Conservation (phyloP, 73 alveolate species). For the Paramecium octaurelia region DNA sequence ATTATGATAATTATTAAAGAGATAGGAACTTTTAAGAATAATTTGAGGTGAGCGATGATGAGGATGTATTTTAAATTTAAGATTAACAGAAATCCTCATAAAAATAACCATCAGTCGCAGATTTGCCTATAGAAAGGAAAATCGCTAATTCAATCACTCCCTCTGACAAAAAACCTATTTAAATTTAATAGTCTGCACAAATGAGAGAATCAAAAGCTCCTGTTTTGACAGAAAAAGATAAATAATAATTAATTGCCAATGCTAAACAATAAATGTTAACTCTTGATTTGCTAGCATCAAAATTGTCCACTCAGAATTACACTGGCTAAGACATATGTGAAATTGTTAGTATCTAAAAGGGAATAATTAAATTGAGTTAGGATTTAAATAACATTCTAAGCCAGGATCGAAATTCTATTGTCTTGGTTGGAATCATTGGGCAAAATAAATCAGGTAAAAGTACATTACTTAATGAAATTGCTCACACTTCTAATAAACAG, state of each 20-base stretch:
- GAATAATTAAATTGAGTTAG: background rate
- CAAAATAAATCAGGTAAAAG: background rate
- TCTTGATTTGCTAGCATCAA: background rate
- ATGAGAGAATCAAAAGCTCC: background rate
- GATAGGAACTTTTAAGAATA: background rate
- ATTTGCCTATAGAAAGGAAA: background rate
- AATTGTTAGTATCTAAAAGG: background rate
- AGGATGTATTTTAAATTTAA: background rate
- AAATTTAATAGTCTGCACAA: background rate
- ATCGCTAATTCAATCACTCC: background rate
- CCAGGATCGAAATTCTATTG: background rate
- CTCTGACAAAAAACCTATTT: background rate
- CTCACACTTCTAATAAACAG: background rate
- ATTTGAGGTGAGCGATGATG: background rate
- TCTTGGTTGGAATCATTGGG: background rate
- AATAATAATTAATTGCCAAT: background rate
- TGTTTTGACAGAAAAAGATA: background rate
- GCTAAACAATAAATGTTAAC: background rate
- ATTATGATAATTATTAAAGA: background rate
- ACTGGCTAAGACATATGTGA: background rate
- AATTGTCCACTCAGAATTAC: background rate
- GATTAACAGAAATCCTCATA: background rate
- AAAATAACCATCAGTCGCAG: background rate
- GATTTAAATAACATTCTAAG: background rate
- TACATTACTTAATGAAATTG: background rate